Evolutionary conservation across 768 basidiomycete genomes (phyloP).

Genomic region (Suillus decipiens): DNA sequence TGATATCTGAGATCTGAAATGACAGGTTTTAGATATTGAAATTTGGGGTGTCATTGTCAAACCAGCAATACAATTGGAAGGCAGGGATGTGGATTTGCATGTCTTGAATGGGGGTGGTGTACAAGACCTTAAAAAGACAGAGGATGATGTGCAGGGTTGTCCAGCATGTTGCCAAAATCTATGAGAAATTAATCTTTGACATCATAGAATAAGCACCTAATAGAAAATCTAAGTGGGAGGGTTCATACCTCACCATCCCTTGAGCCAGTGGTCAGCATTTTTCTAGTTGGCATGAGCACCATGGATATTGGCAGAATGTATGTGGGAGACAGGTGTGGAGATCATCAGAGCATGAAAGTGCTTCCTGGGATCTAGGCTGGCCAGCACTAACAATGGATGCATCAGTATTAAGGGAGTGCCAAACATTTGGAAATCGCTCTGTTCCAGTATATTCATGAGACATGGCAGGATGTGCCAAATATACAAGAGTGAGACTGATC

Average conservation of each 20-base stretch:
- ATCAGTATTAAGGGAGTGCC: too few species aligned
- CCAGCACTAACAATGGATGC: too few species aligned
- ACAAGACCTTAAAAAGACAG: background rate
- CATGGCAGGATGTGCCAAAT: too few species aligned
- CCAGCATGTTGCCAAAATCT: background rate
- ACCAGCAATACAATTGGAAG: background rate
- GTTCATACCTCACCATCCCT: background rate
- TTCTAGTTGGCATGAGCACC: too few species aligned
- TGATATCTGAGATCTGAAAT: background rate
- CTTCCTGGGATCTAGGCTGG: too few species aligned
- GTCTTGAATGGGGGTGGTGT: background rate
- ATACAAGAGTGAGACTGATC: too few species aligned
- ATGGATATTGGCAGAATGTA: too few species aligned
- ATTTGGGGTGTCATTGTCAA: background rate
- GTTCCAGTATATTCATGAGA: too few species aligned
- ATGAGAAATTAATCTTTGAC: background rate
- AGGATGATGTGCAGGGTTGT: background rate
- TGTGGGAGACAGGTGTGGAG: too few species aligned
- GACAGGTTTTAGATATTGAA: background rate
- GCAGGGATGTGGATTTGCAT: background rate
- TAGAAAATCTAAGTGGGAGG: background rate
- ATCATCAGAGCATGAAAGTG: too few species aligned
- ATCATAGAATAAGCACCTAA: background rate
- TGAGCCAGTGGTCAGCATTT: background rate
- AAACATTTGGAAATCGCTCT: too few species aligned